Conservation (phyloP, 108 stramenopile species). For the Thalassiosira profunda region DNA sequence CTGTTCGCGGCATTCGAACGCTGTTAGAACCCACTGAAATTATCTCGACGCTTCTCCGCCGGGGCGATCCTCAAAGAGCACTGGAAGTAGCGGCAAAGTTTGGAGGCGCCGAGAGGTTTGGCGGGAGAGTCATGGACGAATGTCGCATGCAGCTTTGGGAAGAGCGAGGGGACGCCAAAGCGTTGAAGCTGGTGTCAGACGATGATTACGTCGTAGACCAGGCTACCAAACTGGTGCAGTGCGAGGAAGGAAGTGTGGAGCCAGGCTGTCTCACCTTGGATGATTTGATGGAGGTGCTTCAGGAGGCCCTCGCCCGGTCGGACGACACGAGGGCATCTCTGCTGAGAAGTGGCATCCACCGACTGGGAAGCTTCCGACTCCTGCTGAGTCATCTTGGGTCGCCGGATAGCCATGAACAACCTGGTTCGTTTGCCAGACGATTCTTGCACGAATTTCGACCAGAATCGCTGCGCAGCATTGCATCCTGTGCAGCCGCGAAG, state of each 20-base stretch:
- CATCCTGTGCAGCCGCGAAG: slow-evolving; percentile 46
- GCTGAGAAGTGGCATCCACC: slow-evolving; percentile 24
- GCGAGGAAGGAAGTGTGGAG: too few species aligned
- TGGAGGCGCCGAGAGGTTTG: slow-evolving; percentile 26
- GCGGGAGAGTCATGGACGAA: slow-evolving; percentile 40
- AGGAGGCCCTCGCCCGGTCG: slow-evolving; percentile 34
- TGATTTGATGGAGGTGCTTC: slow-evolving; percentile 24
- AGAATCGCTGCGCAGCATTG: slow-evolving; percentile 35
- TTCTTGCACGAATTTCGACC: slow-evolving; percentile 56
- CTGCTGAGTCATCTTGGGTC: slow-evolving; percentile 36
- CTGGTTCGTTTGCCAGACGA: slow-evolving; percentile 8
- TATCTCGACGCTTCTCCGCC: slow-evolving; percentile 28
- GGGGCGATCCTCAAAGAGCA: slow-evolving; percentile 37
- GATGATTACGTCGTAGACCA: slow-evolving; percentile 41
- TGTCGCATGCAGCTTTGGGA: slow-evolving; percentile 50
- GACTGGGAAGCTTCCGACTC: slow-evolving; percentile 61
- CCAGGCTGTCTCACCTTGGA: slow-evolving; percentile 7
- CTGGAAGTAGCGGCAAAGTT: slow-evolving; percentile 34
- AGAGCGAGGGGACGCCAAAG: slow-evolving; percentile 20
- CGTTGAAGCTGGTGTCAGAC: slow-evolving; percentile 35
- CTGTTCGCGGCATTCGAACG: slow-evolving; percentile 21
- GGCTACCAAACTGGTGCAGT: slow-evolving; percentile 17
- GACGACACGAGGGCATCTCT: slow-evolving; percentile 15
- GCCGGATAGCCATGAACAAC: too few species aligned
- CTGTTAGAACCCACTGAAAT: slow-evolving; percentile 39